These are phyloP conservation scores for Phytophthora kernoviae DNA, from an alignment of 352 stramenopile genomes.

Conservation along the genomic window DNA sequence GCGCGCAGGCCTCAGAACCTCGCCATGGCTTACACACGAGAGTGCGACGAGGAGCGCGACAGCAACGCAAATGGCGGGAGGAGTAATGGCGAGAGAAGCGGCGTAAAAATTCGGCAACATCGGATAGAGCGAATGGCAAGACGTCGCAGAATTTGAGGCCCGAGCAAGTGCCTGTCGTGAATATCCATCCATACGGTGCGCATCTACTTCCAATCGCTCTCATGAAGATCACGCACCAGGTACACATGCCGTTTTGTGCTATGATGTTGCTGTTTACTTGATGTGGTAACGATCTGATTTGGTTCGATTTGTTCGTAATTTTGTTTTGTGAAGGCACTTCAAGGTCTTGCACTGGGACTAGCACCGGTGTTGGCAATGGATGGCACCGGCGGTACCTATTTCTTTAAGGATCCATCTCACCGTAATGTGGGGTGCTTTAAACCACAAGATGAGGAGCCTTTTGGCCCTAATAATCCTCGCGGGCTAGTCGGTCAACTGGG, in stretches of 20 bases:
- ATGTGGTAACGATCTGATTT: neutral
- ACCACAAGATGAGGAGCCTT: conserved; percentile 98
- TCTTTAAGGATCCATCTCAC: conserved; percentile 94
- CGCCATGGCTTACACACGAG: conserved; percentile 43
- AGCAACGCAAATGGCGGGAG: conserved; percentile 16
- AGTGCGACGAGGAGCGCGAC: conserved; percentile 12
- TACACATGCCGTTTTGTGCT: conserved; percentile 8
- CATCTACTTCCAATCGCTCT: conserved; percentile 76
- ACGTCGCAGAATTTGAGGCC: conserved; percentile 41
- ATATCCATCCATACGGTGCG: conserved; percentile 80
- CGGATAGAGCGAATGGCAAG: conserved; percentile 21
- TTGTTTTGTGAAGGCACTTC: conserved; percentile 58
- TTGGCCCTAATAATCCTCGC: conserved; percentile 97
- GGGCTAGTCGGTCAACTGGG: conserved; percentile 87
- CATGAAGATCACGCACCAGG: conserved; percentile 87
- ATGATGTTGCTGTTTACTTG: neutral
- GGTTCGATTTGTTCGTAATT: neutral
- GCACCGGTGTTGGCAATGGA: conserved; percentile 94
- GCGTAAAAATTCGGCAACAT: conserved; percentile 8
- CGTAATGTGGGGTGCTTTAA: conserved; percentile 97
- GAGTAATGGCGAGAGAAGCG: conserved; percentile 17
- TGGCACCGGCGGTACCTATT: conserved; percentile 98
- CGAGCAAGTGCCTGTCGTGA: conserved; percentile 68
- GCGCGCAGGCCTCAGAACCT: conserved; percentile 65
- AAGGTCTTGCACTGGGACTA: conserved; percentile 90